phyloP scores from a whole-genome alignment of 2,329 filamentous ascomycete species.

The Trichoderma polysporum region DNA sequence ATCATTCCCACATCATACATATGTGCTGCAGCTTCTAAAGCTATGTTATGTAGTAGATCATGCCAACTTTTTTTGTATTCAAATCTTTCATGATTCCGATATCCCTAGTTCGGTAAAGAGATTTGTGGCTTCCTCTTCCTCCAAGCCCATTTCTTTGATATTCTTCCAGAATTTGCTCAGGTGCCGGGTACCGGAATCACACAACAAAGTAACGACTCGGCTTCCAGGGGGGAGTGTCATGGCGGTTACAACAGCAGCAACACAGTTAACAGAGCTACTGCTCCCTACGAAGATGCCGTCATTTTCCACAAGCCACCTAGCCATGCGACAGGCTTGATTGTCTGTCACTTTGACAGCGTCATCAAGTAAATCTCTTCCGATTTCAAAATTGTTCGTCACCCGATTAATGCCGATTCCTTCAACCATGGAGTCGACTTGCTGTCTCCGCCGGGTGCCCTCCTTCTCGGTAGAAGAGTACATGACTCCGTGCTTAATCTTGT shows the following conservation, averaged over 20 bases:
- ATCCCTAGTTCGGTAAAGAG: conserved; percentile 54
- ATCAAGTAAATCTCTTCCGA: conserved; percentile 80
- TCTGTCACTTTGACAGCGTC: conserved; percentile 89
- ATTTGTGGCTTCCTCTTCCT: conserved; percentile 52
- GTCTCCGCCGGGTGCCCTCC: conserved; percentile 84
- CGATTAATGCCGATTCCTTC: conserved; percentile 96
- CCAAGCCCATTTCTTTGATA: conserved; percentile 66
- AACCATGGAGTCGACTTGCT: conserved; percentile 93
- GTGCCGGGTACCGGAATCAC: conserved; percentile 79
- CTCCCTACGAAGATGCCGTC: conserved; percentile 94
- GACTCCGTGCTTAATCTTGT: conserved; percentile 87
- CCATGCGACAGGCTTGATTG: conserved; percentile 87
- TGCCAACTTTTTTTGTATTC: conserved; percentile 6
- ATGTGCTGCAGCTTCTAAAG: neutral
- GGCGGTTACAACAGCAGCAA: conserved; percentile 70
- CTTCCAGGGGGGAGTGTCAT: conserved; percentile 61
- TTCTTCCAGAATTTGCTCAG: conserved; percentile 82
- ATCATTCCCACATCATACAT: neutral
- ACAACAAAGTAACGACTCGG: conserved; percentile 77
- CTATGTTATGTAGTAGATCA: neutral
- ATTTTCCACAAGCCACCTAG: conserved; percentile 91
- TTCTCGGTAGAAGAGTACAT: conserved; percentile 90
- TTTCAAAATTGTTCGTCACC: conserved; percentile 90
- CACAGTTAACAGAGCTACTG: conserved; percentile 95
- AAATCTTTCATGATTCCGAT: conserved; percentile 13